Evolutionary conservation across 306 rosid species (phyloP).

Genomic region (Castanea mollissima): DNA sequence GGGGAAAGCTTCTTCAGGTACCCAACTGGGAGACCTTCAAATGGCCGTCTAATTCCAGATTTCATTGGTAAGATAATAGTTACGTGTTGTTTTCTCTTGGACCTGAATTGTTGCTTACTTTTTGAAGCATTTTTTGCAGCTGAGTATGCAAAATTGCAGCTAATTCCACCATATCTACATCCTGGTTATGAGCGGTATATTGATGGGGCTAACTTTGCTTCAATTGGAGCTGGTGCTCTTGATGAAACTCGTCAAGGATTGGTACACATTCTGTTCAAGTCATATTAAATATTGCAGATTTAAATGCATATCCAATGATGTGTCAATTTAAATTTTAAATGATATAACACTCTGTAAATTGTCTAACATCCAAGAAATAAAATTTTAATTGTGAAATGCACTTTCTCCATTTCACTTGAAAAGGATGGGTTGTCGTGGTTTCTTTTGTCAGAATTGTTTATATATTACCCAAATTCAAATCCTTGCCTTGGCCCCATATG

Average conservation of each 20-base stretch:
- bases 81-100: background rate
- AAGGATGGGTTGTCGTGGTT: too few relatives aligned
- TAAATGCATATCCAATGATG: too few relatives aligned
- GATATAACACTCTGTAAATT: too few relatives aligned
- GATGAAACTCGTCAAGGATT: background rate
- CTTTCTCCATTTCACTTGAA: too few relatives aligned
- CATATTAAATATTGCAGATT: too few relatives aligned
- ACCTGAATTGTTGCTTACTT: background rate
- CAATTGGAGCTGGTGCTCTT: slow-evolving; percentile 24
- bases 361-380: too few relatives aligned
- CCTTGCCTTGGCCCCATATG: too few relatives aligned
- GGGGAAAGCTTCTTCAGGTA: background rate
- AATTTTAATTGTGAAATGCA: too few relatives aligned
- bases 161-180: background rate
- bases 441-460: too few relatives aligned
- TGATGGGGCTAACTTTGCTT: slow-evolving; percentile 45
- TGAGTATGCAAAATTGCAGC: background rate
- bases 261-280: background rate
- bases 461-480: too few relatives aligned
- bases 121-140: background rate
- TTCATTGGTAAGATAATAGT: slow-evolving; percentile 36
- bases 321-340: too few relatives aligned
- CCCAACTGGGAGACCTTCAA: background rate
- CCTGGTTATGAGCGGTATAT: slow-evolving; percentile 8
- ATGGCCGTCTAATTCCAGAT: slow-evolving; percentile 27